Evolutionary conservation across 768 basidiomycete species (phyloP), one percentile per base, ranked within the genome.

Genomic region (Lactarius trivialis): DNA sequence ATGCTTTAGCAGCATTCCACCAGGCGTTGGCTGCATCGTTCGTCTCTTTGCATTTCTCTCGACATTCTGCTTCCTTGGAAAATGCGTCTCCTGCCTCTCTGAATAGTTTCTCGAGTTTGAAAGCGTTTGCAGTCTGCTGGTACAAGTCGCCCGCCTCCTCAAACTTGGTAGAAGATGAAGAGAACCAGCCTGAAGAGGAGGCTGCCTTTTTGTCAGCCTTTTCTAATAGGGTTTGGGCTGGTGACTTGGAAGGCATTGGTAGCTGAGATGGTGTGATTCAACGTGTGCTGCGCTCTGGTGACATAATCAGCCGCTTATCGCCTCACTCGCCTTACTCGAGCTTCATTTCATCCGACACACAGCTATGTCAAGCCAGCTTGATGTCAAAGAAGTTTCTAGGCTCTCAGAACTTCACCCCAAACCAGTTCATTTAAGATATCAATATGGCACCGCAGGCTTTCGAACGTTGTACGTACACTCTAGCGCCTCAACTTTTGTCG

Each of bases 1-100:
- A 99, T 12, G 89, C 86, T 76, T 98, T 98, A 36, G 92, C 87
- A 14, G 97, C 95, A 72, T 96, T 97, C 91, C 96, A 98, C 88
- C 89, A 98, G 9, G 95, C 95, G 71, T 95, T 96, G 24, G 94
- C 90, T n/a, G 96, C 95, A 68, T 98, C 97, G 67, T 93, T 93
- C 52, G 73, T 75, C 75, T 98, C 96, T 52, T 89, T 88, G 69
- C 85, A 88, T 63, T 86, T 85, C 75, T 95, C 87, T 68, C 94
- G 83, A 73, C 94, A 97, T 69, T 98, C 94, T 1, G 96, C 97
- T 71, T 98, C 97, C 67, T 89, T 83, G 45, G 93, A 84, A 71
- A 95, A 96, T 15, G 91, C 85, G 74, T 95, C 91, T 3, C 97
- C 97, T 1, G 93, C 90, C 65, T 93, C 90, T 72, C 86, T 89